These are phyloP conservation scores for Neonothopanus nambi DNA, from an alignment of 1,284 basidiomycete genomes.

Conservation along the genomic window DNA sequence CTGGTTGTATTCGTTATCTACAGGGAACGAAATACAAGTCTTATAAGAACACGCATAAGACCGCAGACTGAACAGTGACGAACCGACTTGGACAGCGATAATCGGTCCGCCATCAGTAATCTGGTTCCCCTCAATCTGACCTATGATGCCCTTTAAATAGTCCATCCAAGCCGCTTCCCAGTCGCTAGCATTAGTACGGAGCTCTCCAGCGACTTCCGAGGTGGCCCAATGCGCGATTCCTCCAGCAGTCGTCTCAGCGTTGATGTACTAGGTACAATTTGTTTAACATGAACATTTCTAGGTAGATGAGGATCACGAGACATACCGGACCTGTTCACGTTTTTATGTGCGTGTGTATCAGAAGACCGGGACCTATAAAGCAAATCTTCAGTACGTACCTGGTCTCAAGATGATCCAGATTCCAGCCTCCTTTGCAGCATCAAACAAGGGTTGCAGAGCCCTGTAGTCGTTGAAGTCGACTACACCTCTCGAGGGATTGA, in stretches of 20 bases:
- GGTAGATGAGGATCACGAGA: not conserved
- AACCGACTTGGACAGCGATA: slow-evolving; percentile 76
- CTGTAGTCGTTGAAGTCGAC: slow-evolving; percentile 73
- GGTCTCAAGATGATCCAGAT: slow-evolving; percentile 68
- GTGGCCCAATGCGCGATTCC: slow-evolving; percentile 81
- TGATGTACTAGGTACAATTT: slow-evolving; percentile 53
- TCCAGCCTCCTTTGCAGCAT: slow-evolving; percentile 61
- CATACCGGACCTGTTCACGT: slow-evolving; percentile 32
- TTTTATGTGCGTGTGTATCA: not conserved
- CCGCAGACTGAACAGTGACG: slow-evolving; percentile 12
- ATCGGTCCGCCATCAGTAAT: slow-evolving; percentile 71
- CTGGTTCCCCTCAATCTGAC: slow-evolving; percentile 63
- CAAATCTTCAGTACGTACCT: slow-evolving; percentile 34
- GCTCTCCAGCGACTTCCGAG: slow-evolving; percentile 59
- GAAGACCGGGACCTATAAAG: not conserved
- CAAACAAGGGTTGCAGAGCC: slow-evolving; percentile 67
- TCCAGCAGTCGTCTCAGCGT: slow-evolving; percentile 80
- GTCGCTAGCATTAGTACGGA: slow-evolving; percentile 71
- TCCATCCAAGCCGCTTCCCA: slow-evolving; percentile 69
- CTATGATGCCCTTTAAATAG: slow-evolving; percentile 67
- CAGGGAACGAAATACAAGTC: slow-evolving; percentile 7
- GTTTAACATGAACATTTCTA: not conserved
- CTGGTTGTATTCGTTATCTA: slow-evolving; percentile 79
- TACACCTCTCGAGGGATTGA: slow-evolving; percentile 74
- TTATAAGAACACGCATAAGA: not conserved